These are phyloP conservation scores for Talaromyces sp. DNA, from an alignment of 2,329 filamentous ascomycete genomes.

Conservation along the genomic window DNA sequence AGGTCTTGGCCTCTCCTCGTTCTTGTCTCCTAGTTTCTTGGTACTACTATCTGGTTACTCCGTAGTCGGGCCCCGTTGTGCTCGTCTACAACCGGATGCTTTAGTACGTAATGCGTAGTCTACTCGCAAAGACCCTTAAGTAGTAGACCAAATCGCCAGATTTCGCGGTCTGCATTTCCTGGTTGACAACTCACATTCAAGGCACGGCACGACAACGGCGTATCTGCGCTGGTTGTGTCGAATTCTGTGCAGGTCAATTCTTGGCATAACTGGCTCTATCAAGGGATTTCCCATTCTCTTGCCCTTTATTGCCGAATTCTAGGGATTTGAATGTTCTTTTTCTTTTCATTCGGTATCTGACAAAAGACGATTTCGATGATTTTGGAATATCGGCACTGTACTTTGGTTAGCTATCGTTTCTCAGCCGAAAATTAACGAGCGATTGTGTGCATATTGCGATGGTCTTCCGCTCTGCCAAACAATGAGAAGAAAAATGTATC, in stretches of 20 bases:
- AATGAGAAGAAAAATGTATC: background rate
- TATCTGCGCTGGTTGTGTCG: too few relatives aligned
- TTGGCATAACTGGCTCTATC: constrained; percentile 1
- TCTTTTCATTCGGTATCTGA: background rate
- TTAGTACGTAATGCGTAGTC: too few relatives aligned
- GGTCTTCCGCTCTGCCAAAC: background rate
- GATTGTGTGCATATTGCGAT: background rate
- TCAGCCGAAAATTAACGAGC: background rate
- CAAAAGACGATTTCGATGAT: background rate
- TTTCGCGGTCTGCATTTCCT: background rate
- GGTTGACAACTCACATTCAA: background rate
- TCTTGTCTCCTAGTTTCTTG: too few relatives aligned
- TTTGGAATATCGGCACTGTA: background rate
- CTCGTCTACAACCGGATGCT: too few relatives aligned
- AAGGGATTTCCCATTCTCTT: constrained; percentile 1
- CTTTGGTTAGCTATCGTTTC: background rate
- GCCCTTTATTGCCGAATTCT: background rate
- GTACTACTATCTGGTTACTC: too few relatives aligned
- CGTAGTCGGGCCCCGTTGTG: too few relatives aligned
- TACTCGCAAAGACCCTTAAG: too few relatives aligned
- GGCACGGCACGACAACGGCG: too few relatives aligned
- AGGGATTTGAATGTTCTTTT: background rate
- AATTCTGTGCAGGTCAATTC: background rate
- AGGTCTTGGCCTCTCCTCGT: too few relatives aligned
- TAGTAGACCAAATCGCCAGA: too few relatives aligned